A percentile compares a stretch with the other conserved stretches of the same genome.
Evolutionary conservation across 192 early-diverging fungal genomes (phyloP).

Genomic region (Entomortierella parvispora): DNA sequence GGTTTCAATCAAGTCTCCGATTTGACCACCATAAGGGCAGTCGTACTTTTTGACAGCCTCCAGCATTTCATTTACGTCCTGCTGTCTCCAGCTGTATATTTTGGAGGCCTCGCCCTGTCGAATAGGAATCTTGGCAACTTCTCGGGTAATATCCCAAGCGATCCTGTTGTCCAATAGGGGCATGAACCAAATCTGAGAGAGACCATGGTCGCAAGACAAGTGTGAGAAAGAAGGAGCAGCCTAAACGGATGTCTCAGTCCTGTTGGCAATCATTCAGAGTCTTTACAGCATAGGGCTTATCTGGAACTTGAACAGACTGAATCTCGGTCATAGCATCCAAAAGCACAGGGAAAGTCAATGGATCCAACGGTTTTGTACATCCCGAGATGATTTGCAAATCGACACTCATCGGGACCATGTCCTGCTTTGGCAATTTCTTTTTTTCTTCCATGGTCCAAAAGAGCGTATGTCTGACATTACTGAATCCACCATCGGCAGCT

Average conservation of each 20-base stretch:
- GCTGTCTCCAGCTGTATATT: constrained; percentile 30
- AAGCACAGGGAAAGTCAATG: constrained; percentile 28
- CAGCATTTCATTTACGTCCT: constrained; percentile 32
- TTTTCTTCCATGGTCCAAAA: constrained; percentile 47
- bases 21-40: constrained; percentile 42
- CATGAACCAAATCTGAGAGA: constrained; percentile 42
- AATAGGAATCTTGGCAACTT: constrained; percentile 23
- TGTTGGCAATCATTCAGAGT: too few species aligned
- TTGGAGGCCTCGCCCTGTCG: constrained; percentile 43
- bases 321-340: constrained; percentile 50
- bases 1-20: constrained; percentile 37
- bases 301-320: constrained; percentile 39
- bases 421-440: constrained; percentile 31
- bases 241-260: too few species aligned
- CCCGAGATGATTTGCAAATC: constrained; percentile 43
- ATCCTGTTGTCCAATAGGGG: constrained; percentile 44
- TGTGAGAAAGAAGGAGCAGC: too few species aligned
- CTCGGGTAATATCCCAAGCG: constrained; percentile 37
- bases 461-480: constrained; percentile 43
- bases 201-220: background rate
- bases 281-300: constrained; percentile 39
- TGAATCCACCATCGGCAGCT: constrained; percentile 52
- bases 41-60: constrained; percentile 25
- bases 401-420: constrained; percentile 20
- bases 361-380: constrained; percentile 44